Base-by-base conservation (phyloP, 2,329 filamentous ascomycete species). In the Karstenula rhodostoma region DNA sequence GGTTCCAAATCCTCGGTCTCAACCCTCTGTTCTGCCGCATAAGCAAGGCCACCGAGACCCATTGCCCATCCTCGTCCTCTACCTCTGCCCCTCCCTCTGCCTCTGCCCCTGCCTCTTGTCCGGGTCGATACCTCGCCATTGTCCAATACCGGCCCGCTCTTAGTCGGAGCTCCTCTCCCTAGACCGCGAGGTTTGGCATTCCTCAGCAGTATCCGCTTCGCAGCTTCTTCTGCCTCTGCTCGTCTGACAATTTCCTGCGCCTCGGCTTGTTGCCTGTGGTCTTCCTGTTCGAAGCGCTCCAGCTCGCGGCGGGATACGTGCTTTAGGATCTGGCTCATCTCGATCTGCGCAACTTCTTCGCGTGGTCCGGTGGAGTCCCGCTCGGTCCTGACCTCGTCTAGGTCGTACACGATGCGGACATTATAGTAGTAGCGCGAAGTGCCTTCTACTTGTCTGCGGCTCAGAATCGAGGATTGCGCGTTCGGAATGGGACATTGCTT, bases 201-300 rank as follows among this genome's bases (percentile, higher is more conserved):
- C 63, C 67, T 73, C 49, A 62, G 58, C 23, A 75, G 55, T 51
- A 67, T 58, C 23, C 61, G 56, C 19, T 56, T 56, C 12, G 62
- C 58, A 32, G 66, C 50, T 23, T 73, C 67, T 35, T 73, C 68
- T 8, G 61, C 59, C n/a, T 73, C 72, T 17, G 52, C 65, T 13
- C 64, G 60, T 32, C 63, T 46, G 4, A 62, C 67, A 25, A 66
- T 56, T 4, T 65, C 69, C 46, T 74, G 67, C 1, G 69, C 72
- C 53, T 73, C 69, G 0, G 70, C 68, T 52, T 75, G 70, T 10
- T 68, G 60, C 9, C 55, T 61, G 57, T 73, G 75, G 58, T 75
- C 69, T 47, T 67, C 68, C 40, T 75, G 74, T 52, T 77, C 74
- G 42, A 67, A 77, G 9, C 72, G 63, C 43, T 76, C 73, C 7